phyloP scores from a whole-genome alignment of 768 basidiomycete species.

The Stropharia rugosoannulata region DNA sequence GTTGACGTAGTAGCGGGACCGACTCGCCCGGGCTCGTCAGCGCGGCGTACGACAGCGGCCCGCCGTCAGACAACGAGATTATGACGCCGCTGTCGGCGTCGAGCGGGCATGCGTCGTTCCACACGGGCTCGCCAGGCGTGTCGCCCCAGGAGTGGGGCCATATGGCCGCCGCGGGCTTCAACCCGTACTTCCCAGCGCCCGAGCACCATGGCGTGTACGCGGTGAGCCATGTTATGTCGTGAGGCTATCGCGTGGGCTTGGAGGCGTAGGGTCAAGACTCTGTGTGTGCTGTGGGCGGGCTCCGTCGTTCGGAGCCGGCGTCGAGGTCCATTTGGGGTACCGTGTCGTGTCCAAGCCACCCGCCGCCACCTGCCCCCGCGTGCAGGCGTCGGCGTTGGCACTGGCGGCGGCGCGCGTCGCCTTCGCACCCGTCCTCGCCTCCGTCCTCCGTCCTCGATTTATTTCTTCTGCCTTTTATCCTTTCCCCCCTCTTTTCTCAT shows the following conservation, averaged over 20 bases:
- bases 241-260: slow-evolving; percentile 21
- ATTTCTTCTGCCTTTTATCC: background rate
- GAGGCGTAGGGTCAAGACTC: too few relatives aligned
- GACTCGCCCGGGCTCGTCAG: slow-evolving; percentile 47
- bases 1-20: slow-evolving; percentile 37
- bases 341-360: background rate
- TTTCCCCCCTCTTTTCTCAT: background rate
- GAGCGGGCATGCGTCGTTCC: slow-evolving; percentile 46
- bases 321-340: background rate
- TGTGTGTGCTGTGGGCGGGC: too few relatives aligned
- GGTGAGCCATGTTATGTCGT: slow-evolving; percentile 52
- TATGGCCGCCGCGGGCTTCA: slow-evolving; percentile 55
- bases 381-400: too few relatives aligned
- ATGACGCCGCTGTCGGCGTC: slow-evolving; percentile 53
- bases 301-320: background rate
- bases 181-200: slow-evolving; percentile 66
- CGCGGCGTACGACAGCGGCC: slow-evolving; percentile 54
- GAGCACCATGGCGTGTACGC: slow-evolving; percentile 55
- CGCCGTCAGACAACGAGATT: slow-evolving; percentile 65
- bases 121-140: slow-evolving; percentile 44
- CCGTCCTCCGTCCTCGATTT: background rate
- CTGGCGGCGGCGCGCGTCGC: too few relatives aligned
- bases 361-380: background rate
- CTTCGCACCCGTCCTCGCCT: background rate
- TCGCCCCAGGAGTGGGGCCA: slow-evolving; percentile 64